Base-by-base conservation (phyloP, 2,329 filamentous ascomycete genomes). In the Setomelanomma holmii region DNA sequence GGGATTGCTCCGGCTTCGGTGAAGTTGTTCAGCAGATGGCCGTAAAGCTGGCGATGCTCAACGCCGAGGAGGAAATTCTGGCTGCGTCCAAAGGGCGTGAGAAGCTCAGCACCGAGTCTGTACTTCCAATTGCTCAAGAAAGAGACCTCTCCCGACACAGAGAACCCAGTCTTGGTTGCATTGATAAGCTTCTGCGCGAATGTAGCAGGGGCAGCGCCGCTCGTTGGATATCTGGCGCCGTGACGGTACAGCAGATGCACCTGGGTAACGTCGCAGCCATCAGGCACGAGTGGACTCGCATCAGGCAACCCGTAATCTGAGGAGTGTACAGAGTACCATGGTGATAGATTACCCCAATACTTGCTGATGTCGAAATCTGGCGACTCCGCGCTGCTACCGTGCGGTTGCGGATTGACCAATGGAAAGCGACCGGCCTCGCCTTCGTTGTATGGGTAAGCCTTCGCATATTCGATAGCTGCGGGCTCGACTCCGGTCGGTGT, bases 21-120 rank as follows among this genome's bases (percentile, higher is more conserved):
- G 51, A 79, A 79, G 62, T 79, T 79, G 54, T 78, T 79, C 36
- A 79, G 72, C 11, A 79, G 68, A 40, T 75, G 64, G 6, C 76
- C 67, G 22, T 71, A 79, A n/a, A 79, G 66, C 53, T 78, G 72
- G 14, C 77, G 73, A 51, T 78, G 70, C 45, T 69, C 65, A 11
- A 78, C 56, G 7, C 76, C 76, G 3, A 79, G 67, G 11, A 76
- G 57, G 56, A 79, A 79, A 44, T 74, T 69, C 57, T 80, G 64
- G 44, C 63, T 63, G 39, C 68, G 67, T 16, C 68, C 68, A 40
- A 66, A 71, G 3, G 68, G 67, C 0, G 67, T 71, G 1, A 71
- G 60, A 4, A 71, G 58, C 27, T 71, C 68, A 14, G 67, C 67
- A 20, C 68, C 67, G 7, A 71, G 58, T 46, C 67, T 68, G 40